Evolutionary conservation across 176 grass and related monocot genomes (phyloP), one percentile per base, ranked within the genome.

Genomic region (Zizania latifolia): DNA sequence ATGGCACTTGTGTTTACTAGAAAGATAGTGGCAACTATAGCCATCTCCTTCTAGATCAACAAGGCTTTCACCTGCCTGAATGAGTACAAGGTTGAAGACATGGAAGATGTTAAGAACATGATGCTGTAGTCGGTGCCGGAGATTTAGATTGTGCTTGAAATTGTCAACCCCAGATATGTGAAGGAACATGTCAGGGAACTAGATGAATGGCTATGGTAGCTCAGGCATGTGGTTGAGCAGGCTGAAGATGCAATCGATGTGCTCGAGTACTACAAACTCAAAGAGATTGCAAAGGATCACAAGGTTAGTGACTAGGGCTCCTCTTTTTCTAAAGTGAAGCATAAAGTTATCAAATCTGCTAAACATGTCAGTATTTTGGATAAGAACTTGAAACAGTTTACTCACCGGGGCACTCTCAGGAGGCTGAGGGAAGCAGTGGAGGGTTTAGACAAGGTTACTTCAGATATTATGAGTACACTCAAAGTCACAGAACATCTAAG

Each of bases 211-310:
- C 24, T 82, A 17, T 82, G 80, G 80, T 53, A 51, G 71, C 64
- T 82, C 57, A 74, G 79, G 40, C 58, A 74, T 65, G 79, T 28
- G 22, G 55, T 75, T 3, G 70, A 66, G 62, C 28, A 58, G 24
- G 81, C 72, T 2, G 81, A 83, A 7, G 81, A 83, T 17, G 71
- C 30, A 2, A 33, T 83, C 32, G 81, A 83, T 58, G 81, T 77
- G 62, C 22, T 83, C 1, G 81, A 46, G 44, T 46, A 46, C 44
- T 46, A 83, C n/a, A 62, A 83, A 48, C 54, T 77, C 5, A 36
- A 65, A 45, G 70, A 76, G 62, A 62, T 36, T 36, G 32, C 66
- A 2, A 12, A 76, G 27, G 58, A 61, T 44, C 8, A 50, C 9
- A 48, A 77, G 13, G 23, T 66, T 68, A 83, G 74, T 60, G 81